Evolutionary conservation across 768 basidiomycete species (phyloP).

Genomic region (Xerocomellus amylosporus): DNA sequence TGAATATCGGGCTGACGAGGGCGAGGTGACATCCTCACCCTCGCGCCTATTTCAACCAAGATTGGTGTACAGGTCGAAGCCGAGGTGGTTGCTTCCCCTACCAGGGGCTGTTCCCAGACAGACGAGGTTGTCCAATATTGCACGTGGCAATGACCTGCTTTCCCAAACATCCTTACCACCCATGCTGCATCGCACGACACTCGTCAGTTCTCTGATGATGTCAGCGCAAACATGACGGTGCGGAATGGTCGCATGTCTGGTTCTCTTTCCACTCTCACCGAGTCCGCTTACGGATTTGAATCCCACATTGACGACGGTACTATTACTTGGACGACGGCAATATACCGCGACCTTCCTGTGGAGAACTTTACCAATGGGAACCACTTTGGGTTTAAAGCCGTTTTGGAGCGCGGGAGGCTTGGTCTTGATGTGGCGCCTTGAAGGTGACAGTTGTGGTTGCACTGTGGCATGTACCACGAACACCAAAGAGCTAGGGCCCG

Average conservation of each 20-base stretch:
- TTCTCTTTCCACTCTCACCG: slow-evolving; percentile 19
- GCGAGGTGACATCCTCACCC: slow-evolving; percentile 29
- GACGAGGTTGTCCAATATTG: slow-evolving; percentile 44
- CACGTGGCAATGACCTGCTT: slow-evolving; percentile 27
- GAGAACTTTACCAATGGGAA: too few relatives aligned
- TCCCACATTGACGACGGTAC: slow-evolving; percentile 31
- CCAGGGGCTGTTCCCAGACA: slow-evolving; percentile 39
- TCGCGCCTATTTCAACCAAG: slow-evolving; percentile 33
- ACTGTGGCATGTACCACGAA: too few relatives aligned
- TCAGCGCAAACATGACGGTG: slow-evolving; percentile 27
- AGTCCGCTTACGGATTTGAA: slow-evolving; percentile 42
- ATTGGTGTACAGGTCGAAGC: slow-evolving; percentile 42
- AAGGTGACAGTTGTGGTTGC: too few relatives aligned
- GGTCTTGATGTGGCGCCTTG: too few relatives aligned
- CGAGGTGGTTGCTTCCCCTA: slow-evolving; percentile 15
- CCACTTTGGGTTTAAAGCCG: too few relatives aligned
- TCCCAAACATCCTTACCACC: slow-evolving; percentile 29
- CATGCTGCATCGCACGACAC: slow-evolving; percentile 39
- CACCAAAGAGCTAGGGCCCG: too few relatives aligned
- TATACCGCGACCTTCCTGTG: too few relatives aligned
- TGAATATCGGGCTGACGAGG: slow-evolving; percentile 63
- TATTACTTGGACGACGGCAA: too few relatives aligned
- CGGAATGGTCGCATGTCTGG: slow-evolving; percentile 25
- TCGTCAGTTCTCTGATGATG: slow-evolving; percentile 38
- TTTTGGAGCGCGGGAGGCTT: too few relatives aligned